Evolutionary conservation across 257 asterid genomes (phyloP).

Genomic region (Catharanthus roseus): DNA sequence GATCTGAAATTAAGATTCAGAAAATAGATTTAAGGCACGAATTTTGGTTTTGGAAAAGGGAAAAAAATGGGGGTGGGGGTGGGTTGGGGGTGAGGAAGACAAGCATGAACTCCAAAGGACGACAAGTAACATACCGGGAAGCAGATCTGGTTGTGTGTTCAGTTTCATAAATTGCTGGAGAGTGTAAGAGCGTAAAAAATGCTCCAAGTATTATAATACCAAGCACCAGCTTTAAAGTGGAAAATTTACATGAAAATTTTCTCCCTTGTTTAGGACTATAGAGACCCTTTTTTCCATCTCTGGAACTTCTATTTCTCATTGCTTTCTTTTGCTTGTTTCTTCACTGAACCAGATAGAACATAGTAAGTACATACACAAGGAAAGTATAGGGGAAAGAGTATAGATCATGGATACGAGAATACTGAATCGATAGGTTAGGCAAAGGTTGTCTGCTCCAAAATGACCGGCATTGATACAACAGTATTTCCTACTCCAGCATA

Average conservation of each 20-base stretch:
- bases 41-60: no score
- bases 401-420: no score
- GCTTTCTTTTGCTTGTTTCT: slow-evolving; percentile 55
- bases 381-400: no score
- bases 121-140: slow-evolving; percentile 39
- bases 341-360: slow-evolving; percentile 45
- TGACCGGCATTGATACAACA: no score
- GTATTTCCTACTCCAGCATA: no score
- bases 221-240: slow-evolving; percentile 53
- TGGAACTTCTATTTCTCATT: slow-evolving; percentile 43
- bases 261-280: slow-evolving; percentile 49
- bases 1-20: no score
- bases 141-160: slow-evolving; percentile 35
- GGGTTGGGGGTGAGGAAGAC: not conserved
- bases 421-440: no score
- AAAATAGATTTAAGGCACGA: no score
- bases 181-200: slow-evolving; percentile 45
- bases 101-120: not conserved
- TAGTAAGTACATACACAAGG: no score
- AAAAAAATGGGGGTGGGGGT: no score
- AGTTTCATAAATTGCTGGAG: slow-evolving; percentile 53
- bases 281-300: slow-evolving; percentile 53
- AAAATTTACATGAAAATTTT: slow-evolving; percentile 47
- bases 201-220: slow-evolving; percentile 57
- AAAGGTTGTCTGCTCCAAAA: no score